A percentile compares a stretch with the other conserved stretches of the same genome.
Evolutionary conservation across 345 rosid genomes (phyloP).

Genomic region (Brassica cretica): DNA sequence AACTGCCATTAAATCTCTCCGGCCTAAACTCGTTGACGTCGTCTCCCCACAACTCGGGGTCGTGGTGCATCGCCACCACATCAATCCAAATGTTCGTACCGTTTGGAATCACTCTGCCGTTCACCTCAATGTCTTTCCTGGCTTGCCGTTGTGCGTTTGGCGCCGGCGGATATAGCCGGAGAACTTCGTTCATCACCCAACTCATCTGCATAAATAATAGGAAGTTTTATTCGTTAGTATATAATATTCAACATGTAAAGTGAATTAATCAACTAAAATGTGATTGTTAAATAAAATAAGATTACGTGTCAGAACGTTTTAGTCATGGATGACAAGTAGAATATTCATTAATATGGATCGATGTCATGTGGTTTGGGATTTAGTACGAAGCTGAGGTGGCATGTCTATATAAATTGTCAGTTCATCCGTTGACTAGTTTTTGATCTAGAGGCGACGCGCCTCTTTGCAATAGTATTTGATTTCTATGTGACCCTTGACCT

Average conservation of each 20-base stretch:
- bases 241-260: not conserved
- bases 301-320: constrained; percentile 24
- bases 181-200: constrained; percentile 84
- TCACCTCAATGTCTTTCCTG: constrained; percentile 55
- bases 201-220: constrained; percentile 61
- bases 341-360: not conserved
- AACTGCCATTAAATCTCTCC: constrained; percentile 67
- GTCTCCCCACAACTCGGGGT: constrained; percentile 71
- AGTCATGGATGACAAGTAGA: not conserved
- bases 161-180: constrained; percentile 75
- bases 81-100: constrained; percentile 94
- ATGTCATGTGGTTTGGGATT: constrained; percentile 1
- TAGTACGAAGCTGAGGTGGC: not conserved
- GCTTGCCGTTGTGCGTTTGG: constrained; percentile 88
- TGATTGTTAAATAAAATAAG: too few species aligned
- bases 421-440: constrained; percentile 31
- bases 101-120: constrained; percentile 49
- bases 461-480: not conserved
- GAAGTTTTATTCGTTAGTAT: not conserved
- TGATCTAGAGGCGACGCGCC: constrained; percentile 15
- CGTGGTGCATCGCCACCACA: constrained; percentile 92
- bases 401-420: not conserved
- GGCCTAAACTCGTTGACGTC: constrained; percentile 77
- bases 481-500: constrained; percentile 20
- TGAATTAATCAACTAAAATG: not conserved